Conservation (phyloP, 1,284 basidiomycete species). For the Trichosporon inkin region DNA sequence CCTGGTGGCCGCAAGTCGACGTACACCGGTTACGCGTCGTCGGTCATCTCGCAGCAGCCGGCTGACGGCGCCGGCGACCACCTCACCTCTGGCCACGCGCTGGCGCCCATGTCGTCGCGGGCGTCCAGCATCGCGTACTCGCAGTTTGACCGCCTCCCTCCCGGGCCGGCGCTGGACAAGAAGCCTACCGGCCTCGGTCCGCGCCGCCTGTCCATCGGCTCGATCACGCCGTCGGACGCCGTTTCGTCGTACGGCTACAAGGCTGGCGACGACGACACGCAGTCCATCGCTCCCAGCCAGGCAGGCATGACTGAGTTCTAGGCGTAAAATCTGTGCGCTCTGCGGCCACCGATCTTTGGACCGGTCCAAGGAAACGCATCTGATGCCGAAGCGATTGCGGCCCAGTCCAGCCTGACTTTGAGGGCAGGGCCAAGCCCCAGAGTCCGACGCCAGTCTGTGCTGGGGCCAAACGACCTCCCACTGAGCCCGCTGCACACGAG, state of each 20-base stretch:
- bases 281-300: constrained; percentile 48
- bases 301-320: constrained; percentile 52
- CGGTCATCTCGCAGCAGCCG: constrained; percentile 82
- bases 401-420: no score
- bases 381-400: no score
- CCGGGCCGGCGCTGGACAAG: constrained; percentile 20
- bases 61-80: constrained; percentile 63
- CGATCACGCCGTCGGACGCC: constrained; percentile 56
- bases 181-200: constrained; percentile 37
- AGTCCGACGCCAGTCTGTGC: no score
- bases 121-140: constrained; percentile 65
- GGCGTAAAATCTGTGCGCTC: neutral
- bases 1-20: constrained; percentile 54
- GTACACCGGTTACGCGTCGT: constrained; percentile 81
- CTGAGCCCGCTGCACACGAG: no score
- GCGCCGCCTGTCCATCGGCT: constrained; percentile 64
- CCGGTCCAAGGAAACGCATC: neutral
- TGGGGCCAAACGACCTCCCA: no score
- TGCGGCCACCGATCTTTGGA: neutral
- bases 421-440: no score
- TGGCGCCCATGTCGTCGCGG: constrained; percentile 23
- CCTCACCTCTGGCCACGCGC: constrained; percentile 31
- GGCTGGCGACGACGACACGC: constrained; percentile 47
- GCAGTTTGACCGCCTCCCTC: constrained; percentile 66
- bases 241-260: constrained; percentile 48